phyloP scores from a whole-genome alignment of 2,329 filamentous ascomycete genomes.

The Curvularia sp. region DNA sequence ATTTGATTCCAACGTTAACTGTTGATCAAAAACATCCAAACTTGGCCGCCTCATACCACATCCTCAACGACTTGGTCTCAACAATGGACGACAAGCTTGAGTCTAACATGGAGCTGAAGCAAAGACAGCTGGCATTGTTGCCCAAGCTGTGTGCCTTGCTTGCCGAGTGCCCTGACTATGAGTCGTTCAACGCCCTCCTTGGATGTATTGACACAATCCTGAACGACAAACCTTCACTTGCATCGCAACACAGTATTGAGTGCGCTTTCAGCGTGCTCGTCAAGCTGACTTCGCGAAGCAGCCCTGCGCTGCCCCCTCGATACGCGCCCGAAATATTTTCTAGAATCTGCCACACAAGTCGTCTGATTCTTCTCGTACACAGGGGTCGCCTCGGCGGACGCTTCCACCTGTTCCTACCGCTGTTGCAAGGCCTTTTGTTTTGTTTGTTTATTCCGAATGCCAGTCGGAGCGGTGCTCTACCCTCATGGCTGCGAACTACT shows the following conservation, averaged over 20 bases:
- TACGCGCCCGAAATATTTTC: slow-evolving; percentile 56
- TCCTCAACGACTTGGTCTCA: slow-evolving; percentile 38
- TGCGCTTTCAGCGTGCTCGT: slow-evolving; percentile 48
- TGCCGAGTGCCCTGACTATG: slow-evolving; percentile 61
- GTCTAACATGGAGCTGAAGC: slow-evolving; percentile 30
- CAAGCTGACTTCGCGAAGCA: slow-evolving; percentile 43
- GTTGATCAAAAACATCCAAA: slow-evolving; percentile 14
- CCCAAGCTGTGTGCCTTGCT: slow-evolving; percentile 36
- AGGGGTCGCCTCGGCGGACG: slow-evolving; percentile 65
- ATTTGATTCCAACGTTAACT: slow-evolving; percentile 26
- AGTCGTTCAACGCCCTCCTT: slow-evolving; percentile 57
- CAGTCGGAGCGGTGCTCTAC: slow-evolving; percentile 34
- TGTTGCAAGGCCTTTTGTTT: slow-evolving; percentile 62
- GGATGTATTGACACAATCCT: slow-evolving; percentile 59
- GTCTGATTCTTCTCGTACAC: slow-evolving; percentile 62
- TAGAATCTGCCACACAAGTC: slow-evolving; percentile 62
- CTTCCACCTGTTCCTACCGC: slow-evolving; percentile 64
- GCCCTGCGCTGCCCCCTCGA: slow-evolving; percentile 34
- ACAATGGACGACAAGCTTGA: slow-evolving; percentile 38
- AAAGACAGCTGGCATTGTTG: slow-evolving; percentile 39
- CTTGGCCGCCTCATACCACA: slow-evolving; percentile 26
- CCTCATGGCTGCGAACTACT: slow-evolving; percentile 41
- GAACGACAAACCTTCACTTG: slow-evolving; percentile 46
- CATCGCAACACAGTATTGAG: slow-evolving; percentile 55
- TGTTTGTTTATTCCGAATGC: slow-evolving; percentile 61